Conservation (phyloP, 2,329 filamentous ascomycete genomes). For the Tolypocladium ophioglossoides region DNA sequence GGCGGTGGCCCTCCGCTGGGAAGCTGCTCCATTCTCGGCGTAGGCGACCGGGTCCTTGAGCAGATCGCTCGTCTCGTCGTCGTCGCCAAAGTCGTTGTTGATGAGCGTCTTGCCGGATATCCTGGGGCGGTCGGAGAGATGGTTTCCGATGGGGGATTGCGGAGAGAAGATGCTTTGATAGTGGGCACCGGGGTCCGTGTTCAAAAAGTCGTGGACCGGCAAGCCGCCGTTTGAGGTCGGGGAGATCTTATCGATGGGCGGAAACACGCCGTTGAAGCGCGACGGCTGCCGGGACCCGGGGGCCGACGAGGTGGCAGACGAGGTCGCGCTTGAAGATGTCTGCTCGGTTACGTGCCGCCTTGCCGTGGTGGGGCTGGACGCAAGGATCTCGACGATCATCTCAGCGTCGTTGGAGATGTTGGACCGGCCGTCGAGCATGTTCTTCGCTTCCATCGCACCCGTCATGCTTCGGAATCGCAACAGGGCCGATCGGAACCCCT, state of each 20-base stretch:
- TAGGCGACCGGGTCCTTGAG: slow-evolving; percentile 62
- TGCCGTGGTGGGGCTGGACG: slow-evolving; percentile 23
- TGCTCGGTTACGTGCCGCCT: slow-evolving; percentile 15
- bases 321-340: slow-evolving; percentile 9
- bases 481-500: slow-evolving; percentile 39
- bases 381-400: slow-evolving; percentile 48
- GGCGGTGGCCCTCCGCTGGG: slow-evolving; percentile 57
- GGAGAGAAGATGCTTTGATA: slow-evolving; percentile 60
- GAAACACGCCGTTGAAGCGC: slow-evolving; percentile 53
- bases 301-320: slow-evolving; percentile 10
- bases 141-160: slow-evolving; percentile 62
- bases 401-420: slow-evolving; percentile 39
- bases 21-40: slow-evolving; percentile 45
- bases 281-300: slow-evolving; percentile 40
- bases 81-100: slow-evolving; percentile 51
- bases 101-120: slow-evolving; percentile 63
- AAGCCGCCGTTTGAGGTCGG: slow-evolving; percentile 45
- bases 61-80: slow-evolving; percentile 62
- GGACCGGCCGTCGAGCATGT: slow-evolving; percentile 44
- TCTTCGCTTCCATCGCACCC: slow-evolving; percentile 47
- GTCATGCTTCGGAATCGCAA: slow-evolving; percentile 40
- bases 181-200: slow-evolving; percentile 39
- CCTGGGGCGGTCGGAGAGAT: slow-evolving; percentile 49
- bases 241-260: slow-evolving; percentile 49
- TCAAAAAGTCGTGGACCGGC: slow-evolving; percentile 47